Conservation (phyloP, 768 basidiomycete genomes). For the Boletus patriciae region DNA sequence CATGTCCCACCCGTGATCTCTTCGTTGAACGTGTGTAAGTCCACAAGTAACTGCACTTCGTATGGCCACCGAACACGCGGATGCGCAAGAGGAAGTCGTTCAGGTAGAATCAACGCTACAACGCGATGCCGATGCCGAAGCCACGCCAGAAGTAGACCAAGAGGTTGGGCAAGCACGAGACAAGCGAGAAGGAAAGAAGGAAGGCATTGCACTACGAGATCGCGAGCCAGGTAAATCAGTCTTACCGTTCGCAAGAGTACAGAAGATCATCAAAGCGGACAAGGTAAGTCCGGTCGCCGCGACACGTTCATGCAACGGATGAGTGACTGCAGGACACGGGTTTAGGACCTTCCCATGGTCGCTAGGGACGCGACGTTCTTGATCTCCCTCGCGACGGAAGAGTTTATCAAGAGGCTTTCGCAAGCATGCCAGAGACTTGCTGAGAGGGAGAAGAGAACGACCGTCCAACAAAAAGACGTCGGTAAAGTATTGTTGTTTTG, state of each 20-base stretch:
- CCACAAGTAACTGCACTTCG: not conserved
- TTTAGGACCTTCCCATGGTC: slow-evolving; percentile 72
- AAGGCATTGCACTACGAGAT: slow-evolving; percentile 14
- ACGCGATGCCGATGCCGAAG: slow-evolving; percentile 14
- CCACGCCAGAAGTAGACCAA: not conserved
- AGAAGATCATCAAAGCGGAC: slow-evolving; percentile 84
- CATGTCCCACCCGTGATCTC: not conserved
- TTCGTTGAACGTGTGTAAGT: not conserved
- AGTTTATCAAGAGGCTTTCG: slow-evolving; percentile 76
- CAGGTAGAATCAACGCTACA: slow-evolving; percentile 3
- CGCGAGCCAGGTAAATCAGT: slow-evolving; percentile 66
- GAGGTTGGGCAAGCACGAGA: slow-evolving; percentile 10
- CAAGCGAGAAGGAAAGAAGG: slow-evolving; percentile 25
- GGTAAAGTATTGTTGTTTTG: slow-evolving; percentile 45
- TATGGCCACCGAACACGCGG: slow-evolving; percentile 18
- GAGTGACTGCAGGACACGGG: slow-evolving; percentile 1
- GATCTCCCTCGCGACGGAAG: slow-evolving; percentile 83
- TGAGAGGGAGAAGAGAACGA: slow-evolving; percentile 66
- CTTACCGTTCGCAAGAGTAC: slow-evolving; percentile 75
- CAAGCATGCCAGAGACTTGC: slow-evolving; percentile 73
- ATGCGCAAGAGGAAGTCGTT: slow-evolving; percentile 7
- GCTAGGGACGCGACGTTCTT: slow-evolving; percentile 77
- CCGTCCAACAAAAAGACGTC: slow-evolving; percentile 76
- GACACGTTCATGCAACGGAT: not conserved
- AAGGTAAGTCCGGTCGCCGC: slow-evolving; percentile 46